Evolutionary conservation across 495 filamentous ascomycete genomes (phyloP).

Genomic region (Astrocystis sublimbata): DNA sequence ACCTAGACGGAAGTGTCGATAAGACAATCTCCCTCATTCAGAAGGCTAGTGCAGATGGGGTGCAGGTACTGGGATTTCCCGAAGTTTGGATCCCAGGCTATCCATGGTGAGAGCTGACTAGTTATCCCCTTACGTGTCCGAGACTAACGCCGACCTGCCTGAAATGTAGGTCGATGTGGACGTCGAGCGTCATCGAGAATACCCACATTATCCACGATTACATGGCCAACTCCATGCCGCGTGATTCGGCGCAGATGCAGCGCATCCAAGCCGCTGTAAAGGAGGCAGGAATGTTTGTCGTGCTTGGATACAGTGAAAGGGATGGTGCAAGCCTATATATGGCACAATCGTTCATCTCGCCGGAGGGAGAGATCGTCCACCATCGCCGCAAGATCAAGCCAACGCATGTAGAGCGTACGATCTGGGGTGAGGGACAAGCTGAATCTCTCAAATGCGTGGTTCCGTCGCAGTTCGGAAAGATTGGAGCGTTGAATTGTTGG

Average conservation of each 20-base stretch:
- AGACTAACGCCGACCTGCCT: constrained; percentile 30
- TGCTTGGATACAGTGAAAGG: constrained; percentile 56
- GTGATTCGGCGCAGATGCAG: constrained; percentile 50
- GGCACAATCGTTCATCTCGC: constrained; percentile 53
- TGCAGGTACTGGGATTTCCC: constrained; percentile 55
- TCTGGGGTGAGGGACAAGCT: constrained; percentile 57
- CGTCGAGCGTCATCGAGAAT: constrained; percentile 41
- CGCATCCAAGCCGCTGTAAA: constrained; percentile 45
- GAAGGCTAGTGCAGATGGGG: constrained; percentile 52
- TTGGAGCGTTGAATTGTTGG: constrained; percentile 56
- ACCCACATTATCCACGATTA: constrained; percentile 45
- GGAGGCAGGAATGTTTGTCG: constrained; percentile 47
- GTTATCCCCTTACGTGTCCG: constrained; percentile 5
- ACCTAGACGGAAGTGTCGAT: constrained; percentile 48
- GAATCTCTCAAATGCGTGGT: constrained; percentile 46
- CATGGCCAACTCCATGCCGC: constrained; percentile 51
- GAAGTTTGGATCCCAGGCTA: constrained; percentile 61
- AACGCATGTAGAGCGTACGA: constrained; percentile 61
- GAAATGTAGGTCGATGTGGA: constrained; percentile 36
- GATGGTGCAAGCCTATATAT: constrained; percentile 54
- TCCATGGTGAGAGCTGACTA: constrained; percentile 54
- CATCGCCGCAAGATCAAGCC: constrained; percentile 59
- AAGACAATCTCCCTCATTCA: constrained; percentile 56
- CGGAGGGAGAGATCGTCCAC: constrained; percentile 48
- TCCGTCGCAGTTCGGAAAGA: constrained; percentile 45